Evolutionary conservation across 2,329 filamentous ascomycete species (phyloP).

Genomic region (Hypoxylon sp.): DNA sequence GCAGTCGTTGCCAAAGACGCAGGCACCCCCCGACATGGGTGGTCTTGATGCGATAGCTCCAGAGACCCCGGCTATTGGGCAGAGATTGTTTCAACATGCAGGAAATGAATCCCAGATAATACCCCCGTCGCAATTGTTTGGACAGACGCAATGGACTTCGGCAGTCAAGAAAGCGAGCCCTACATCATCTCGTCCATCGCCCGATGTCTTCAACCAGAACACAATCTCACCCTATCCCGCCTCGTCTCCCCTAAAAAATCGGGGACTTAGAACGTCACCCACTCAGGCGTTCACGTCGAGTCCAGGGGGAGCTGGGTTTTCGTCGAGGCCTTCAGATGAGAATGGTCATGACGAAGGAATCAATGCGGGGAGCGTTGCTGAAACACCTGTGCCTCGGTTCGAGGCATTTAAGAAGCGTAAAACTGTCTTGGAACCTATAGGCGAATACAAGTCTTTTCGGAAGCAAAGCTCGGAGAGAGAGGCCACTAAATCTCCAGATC

Average conservation of each 20-base stretch:
- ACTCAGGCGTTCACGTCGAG: slow-evolving; percentile 53
- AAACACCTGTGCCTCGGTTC: slow-evolving; percentile 30
- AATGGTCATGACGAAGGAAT: slow-evolving; percentile 21
- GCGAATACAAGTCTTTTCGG: slow-evolving; percentile 40
- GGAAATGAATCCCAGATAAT: slow-evolving; percentile 46
- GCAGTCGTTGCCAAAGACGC: slow-evolving; percentile 38
- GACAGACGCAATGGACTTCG: slow-evolving; percentile 63
- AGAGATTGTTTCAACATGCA: slow-evolving; percentile 57
- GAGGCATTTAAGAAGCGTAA: slow-evolving; percentile 19
- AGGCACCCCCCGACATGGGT: slow-evolving; percentile 51
- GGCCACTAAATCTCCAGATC: slow-evolving; percentile 29
- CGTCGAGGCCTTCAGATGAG: slow-evolving; percentile 35
- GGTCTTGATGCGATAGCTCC: slow-evolving; percentile 43
- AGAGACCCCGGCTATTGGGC: slow-evolving; percentile 59
- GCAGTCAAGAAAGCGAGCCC: slow-evolving; percentile 60
- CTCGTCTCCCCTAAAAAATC: slow-evolving; percentile 61
- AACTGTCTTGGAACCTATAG: slow-evolving; percentile 41
- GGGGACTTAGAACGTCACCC: slow-evolving; percentile 58
- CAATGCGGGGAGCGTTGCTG: slow-evolving; percentile 25
- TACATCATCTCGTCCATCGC: slow-evolving; percentile 66
- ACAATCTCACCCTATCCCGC: slow-evolving; percentile 56
- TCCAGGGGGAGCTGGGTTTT: slow-evolving; percentile 44
- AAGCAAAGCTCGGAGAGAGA: slow-evolving; percentile 28
- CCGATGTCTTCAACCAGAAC: slow-evolving; percentile 54
- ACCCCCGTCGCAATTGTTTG: slow-evolving; percentile 62